A percentile compares a stretch with the other conserved stretches of the same genome.
Evolutionary conservation across 768 basidiomycete genomes (phyloP).

Genomic region (Coprinopsis sp.): DNA sequence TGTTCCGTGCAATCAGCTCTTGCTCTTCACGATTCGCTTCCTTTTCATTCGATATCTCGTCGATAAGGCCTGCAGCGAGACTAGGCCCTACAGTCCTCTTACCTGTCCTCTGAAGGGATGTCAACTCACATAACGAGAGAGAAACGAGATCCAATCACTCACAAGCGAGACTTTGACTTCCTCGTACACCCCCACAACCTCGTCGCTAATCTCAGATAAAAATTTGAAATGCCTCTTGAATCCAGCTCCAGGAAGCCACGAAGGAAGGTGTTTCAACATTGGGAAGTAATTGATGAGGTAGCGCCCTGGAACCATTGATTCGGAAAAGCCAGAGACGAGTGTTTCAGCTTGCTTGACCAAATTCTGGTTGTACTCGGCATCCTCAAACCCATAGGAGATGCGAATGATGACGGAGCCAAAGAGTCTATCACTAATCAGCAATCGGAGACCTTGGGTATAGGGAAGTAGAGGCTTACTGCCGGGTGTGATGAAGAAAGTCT

Average conservation of each 20-base stretch:
- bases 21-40: not conserved
- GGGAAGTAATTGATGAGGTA: constrained; percentile 27
- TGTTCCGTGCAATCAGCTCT: not conserved
- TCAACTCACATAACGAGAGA: too few species aligned
- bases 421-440: not conserved
- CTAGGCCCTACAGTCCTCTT: not conserved
- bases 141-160: not conserved
- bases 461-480: constrained; percentile 17
- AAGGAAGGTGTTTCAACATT: constrained; percentile 21
- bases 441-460: not conserved
- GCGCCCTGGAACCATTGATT: constrained; percentile 23
- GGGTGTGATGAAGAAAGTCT: constrained; percentile 22
- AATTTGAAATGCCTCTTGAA: constrained; percentile 36
- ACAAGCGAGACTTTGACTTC: not conserved
- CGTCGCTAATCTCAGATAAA: constrained; percentile 25
- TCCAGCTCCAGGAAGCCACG: constrained; percentile 42
- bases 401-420: constrained; percentile 8
- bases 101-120: not conserved
- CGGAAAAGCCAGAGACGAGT: constrained; percentile 18
- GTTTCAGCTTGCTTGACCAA: constrained; percentile 23
- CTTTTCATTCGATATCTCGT: not conserved
- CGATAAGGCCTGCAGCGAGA: not conserved
- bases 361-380: not conserved
- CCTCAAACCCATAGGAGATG: constrained; percentile 8
- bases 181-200: constrained; percentile 23